These are phyloP conservation scores for Wallacemonas sp. DNA, from an alignment of 208 protist genomes.

Conservation along the genomic window DNA sequence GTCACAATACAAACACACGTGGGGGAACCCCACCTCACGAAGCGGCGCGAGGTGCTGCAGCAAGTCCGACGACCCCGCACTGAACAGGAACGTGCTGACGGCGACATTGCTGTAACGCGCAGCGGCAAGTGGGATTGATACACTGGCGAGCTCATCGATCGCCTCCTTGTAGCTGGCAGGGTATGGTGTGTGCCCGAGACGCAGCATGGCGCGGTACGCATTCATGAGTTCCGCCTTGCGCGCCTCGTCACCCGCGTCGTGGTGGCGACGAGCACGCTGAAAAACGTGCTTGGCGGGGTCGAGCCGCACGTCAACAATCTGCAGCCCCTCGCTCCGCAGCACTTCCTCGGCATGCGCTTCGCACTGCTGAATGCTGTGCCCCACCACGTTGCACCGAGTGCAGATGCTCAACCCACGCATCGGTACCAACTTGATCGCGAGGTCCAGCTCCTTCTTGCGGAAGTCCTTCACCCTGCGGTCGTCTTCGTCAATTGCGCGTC, in stretches of 20 bases:
- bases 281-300: constrained; percentile 33
- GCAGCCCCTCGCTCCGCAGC: constrained; percentile 37
- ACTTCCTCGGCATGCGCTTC: constrained; percentile 38
- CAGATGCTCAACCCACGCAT: constrained; percentile 65
- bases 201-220: constrained; percentile 46
- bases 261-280: constrained; percentile 30
- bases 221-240: constrained; percentile 44
- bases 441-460: constrained; percentile 71
- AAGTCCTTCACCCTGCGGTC: constrained; percentile 79
- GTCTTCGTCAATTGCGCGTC: constrained; percentile 68
- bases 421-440: constrained; percentile 72
- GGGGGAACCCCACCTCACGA: constrained; percentile 62
- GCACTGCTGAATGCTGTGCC: constrained; percentile 62
- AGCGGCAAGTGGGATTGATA: constrained; percentile 69
- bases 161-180: constrained; percentile 53
- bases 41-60: constrained; percentile 68
- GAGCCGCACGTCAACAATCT: constrained; percentile 59
- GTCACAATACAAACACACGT: constrained; percentile 87
- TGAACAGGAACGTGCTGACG: constrained; percentile 76
- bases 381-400: constrained; percentile 49
- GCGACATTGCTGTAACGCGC: constrained; percentile 85
- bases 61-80: constrained; percentile 69
- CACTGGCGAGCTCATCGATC: constrained; percentile 71
- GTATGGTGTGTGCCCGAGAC: constrained; percentile 27
- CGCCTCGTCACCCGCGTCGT: neutral